Conservation (phyloP, 2,329 filamentous ascomycete species). For the Calonectria leucothoes region DNA sequence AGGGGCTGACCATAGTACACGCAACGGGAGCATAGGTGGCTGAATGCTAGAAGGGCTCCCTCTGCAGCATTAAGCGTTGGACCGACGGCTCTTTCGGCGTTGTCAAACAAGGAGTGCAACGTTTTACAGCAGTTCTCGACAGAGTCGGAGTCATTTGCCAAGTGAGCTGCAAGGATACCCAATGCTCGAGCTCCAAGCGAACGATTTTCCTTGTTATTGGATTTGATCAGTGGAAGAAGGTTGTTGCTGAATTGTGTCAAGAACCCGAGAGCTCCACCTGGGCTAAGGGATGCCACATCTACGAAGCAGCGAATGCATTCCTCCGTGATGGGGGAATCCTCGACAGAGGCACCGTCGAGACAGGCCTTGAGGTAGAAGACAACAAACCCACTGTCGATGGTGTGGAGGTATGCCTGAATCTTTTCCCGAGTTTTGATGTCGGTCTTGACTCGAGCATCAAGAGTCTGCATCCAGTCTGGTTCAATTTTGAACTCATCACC, state of each 20-base stretch:
- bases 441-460: slow-evolving; percentile 78
- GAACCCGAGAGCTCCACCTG: slow-evolving; percentile 62
- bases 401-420: slow-evolving; percentile 65
- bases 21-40: slow-evolving; percentile 56
- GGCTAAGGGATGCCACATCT: slow-evolving; percentile 62
- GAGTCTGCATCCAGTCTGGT: slow-evolving; percentile 84
- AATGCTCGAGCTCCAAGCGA: slow-evolving; percentile 75
- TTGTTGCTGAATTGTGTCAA: slow-evolving; percentile 62
- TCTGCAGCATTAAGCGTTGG: slow-evolving; percentile 58
- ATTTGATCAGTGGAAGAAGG: slow-evolving; percentile 71
- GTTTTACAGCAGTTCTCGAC: slow-evolving; percentile 41
- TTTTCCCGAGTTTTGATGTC: slow-evolving; percentile 73
- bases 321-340: slow-evolving; percentile 55
- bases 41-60: slow-evolving; percentile 58
- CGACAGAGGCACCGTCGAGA: slow-evolving; percentile 66
- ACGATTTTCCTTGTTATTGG: slow-evolving; percentile 78
- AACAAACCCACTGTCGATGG: slow-evolving; percentile 52
- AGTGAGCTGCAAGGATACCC: slow-evolving; percentile 81
- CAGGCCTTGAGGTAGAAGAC: slow-evolving; percentile 63
- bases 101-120: slow-evolving; percentile 58
- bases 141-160: slow-evolving; percentile 51
- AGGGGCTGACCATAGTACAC: slow-evolving; percentile 55
- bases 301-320: slow-evolving; percentile 65
- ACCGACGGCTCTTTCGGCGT: slow-evolving; percentile 55
- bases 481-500: slow-evolving; percentile 68